Conservation (phyloP, 306 rosid genomes). For the Lathyrus aphaca region DNA sequence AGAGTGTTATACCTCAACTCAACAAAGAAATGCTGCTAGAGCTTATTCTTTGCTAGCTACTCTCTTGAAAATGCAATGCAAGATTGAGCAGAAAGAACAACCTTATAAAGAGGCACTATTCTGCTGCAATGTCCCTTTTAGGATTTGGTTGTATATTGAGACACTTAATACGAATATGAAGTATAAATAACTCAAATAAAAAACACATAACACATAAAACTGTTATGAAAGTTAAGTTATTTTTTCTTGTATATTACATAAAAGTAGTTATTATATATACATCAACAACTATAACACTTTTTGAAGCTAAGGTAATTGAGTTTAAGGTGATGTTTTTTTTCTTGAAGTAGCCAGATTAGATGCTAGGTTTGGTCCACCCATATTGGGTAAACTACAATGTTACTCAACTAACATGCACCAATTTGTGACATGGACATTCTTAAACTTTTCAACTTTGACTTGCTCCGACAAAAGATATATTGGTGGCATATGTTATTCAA, state of each 20-base stretch:
- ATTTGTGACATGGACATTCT: conserved; percentile 36
- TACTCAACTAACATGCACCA: conserved; percentile 41
- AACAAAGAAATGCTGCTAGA: conserved; percentile 23
- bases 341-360: conserved; percentile 29
- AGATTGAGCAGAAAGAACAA: conserved; percentile 12
- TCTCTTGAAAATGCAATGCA: conserved; percentile 30
- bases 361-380: conserved; percentile 48
- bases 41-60: conserved; percentile 5
- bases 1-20: conserved; percentile 11
- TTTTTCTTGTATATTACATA: conserved; percentile 46
- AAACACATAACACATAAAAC: conserved; percentile 20
- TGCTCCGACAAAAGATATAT: conserved; percentile 22
- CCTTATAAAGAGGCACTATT: conserved; percentile 43
- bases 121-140: conserved; percentile 43
- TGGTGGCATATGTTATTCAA: conserved; percentile 9
- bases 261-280: conserved; percentile 33
- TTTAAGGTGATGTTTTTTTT: conserved; percentile 23
- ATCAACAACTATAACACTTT: conserved; percentile 20
- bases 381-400: conserved; percentile 42
- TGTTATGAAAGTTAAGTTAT: conserved; percentile 31
- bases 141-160: conserved; percentile 31
- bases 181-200: conserved; percentile 18
- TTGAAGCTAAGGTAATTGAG: conserved; percentile 32
- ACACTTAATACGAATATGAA: conserved; percentile 23
- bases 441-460: conserved; percentile 22